These are phyloP conservation scores for Colletotrichum viniferum DNA, from an alignment of 2,329 filamentous ascomycete species.

Conservation along the genomic window DNA sequence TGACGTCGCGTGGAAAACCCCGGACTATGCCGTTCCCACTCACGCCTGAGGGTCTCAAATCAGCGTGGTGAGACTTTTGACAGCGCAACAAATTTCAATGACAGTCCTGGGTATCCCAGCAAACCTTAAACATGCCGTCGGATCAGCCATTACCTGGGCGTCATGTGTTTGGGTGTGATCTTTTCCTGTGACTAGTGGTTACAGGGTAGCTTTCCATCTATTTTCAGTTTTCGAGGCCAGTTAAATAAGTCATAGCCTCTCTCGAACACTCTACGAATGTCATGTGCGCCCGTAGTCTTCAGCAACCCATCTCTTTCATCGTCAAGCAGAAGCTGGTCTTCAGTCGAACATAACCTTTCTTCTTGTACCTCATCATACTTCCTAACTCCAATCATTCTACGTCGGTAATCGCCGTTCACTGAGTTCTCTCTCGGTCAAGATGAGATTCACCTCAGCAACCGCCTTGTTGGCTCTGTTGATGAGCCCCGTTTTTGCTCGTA, in stretches of 20 bases:
- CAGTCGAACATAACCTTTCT: neutral
- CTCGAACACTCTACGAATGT: neutral
- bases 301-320: neutral
- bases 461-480: neutral
- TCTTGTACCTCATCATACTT: neutral
- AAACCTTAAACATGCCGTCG: neutral
- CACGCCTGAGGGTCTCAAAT: neutral
- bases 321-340: neutral
- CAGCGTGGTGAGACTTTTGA: neutral
- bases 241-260: neutral
- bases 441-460: neutral
- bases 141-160: neutral
- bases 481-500: neutral
- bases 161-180: neutral
- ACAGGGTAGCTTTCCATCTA: neutral
- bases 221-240: neutral
- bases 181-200: neutral
- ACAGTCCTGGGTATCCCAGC: neutral
- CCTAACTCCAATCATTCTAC: fast-evolving
- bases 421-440: neutral
- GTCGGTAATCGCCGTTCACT: fast-evolving
- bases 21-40: neutral
- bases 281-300: neutral
- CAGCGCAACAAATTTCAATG: neutral
- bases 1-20: neutral